Conservation (phyloP, 768 basidiomycete species). For the Boletus vinaceobasis region DNA sequence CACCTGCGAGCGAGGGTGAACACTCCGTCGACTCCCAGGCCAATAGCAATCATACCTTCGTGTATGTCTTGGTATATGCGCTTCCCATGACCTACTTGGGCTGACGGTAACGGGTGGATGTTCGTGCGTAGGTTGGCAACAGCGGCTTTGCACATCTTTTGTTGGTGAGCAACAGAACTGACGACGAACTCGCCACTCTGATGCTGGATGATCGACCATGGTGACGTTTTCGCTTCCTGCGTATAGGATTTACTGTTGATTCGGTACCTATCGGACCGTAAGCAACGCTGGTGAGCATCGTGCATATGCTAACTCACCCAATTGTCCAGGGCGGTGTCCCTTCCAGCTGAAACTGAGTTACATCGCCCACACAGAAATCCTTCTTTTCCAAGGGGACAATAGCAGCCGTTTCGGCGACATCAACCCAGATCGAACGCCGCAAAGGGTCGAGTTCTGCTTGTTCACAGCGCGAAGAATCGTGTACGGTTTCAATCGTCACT, state of each 20-base stretch:
- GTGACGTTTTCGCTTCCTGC: conserved; percentile 73
- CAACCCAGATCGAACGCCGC: conserved; percentile 69
- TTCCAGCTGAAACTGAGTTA: conserved; percentile 88
- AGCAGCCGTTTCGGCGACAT: conserved; percentile 95
- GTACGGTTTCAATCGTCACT: conserved; percentile 71
- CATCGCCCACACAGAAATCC: conserved; percentile 89
- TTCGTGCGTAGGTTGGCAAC: conserved; percentile 70
- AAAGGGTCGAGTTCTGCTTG: conserved; percentile 64
- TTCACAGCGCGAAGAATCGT: conserved; percentile 80
- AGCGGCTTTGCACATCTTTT: conserved; percentile 84
- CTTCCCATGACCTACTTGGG: conserved; percentile 84
- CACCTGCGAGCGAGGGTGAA: conserved; percentile 45
- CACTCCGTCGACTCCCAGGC: background rate
- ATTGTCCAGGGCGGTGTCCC: conserved; percentile 93
- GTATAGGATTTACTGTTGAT: conserved; percentile 72
- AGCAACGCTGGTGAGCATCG: background rate
- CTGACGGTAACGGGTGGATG: conserved; percentile 83
- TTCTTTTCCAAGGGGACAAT: conserved; percentile 80
- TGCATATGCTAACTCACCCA: conserved; percentile 45
- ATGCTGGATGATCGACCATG: conserved; percentile 83
- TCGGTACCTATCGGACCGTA: conserved; percentile 55
- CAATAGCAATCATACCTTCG: conserved; percentile 53
- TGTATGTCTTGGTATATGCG: conserved; percentile 81
- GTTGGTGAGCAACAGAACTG: conserved; percentile 85
- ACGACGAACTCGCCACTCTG: conserved; percentile 82